Evolutionary conservation across 2,329 filamentous ascomycete genomes (phyloP), one percentile per base, ranked within the genome.

Genomic region (Nemania abortiva): DNA sequence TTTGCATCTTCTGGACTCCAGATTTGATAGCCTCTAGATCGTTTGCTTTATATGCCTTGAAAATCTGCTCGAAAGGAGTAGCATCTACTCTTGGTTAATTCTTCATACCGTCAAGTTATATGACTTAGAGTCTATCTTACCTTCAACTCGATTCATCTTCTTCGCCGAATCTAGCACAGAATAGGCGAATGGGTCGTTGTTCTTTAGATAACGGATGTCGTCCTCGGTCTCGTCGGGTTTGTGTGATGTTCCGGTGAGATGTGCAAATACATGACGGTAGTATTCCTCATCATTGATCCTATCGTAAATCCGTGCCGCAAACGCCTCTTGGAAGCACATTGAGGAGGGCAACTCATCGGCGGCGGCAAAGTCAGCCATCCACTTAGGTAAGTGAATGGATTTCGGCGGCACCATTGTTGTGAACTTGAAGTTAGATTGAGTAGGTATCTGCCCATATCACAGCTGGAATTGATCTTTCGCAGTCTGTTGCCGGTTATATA

Each of bases 321-420:
- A 22, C 47, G 47, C 47, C 47, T 50, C 47, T 27, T 24, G 22
- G 18, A 50, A 50, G 20, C 47, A 50, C 47, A 50, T 50, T 20
- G 47, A 50, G 47, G 47, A 24, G 9, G 47, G 47, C 47, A 50
- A 24, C 47, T 50, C 47, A 50, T 50, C 47, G 47, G 47, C 47
- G 7, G 47, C 47, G 6, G 47, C 47, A 24, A 50, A 24, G 22
- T 50, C 20, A 27, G 47, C 22, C 47, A 50, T 50, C 2, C 6
- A 50, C 24, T 50, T 50, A 22, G 47, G n/a, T 2, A 20, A 24
- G 47, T 24, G 24, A 50, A 50, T n/a, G 47, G 20, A 20, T 50
- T 50, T 50, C 6, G 7, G 47, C 22, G 47, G 47, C 24, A n/a
- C 47, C n/a, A 50, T 50, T 24, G 22, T 24, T 22, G 47, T 20